phyloP scores from a whole-genome alignment of 768 basidiomycete genomes.

The Suillus paluster region DNA sequence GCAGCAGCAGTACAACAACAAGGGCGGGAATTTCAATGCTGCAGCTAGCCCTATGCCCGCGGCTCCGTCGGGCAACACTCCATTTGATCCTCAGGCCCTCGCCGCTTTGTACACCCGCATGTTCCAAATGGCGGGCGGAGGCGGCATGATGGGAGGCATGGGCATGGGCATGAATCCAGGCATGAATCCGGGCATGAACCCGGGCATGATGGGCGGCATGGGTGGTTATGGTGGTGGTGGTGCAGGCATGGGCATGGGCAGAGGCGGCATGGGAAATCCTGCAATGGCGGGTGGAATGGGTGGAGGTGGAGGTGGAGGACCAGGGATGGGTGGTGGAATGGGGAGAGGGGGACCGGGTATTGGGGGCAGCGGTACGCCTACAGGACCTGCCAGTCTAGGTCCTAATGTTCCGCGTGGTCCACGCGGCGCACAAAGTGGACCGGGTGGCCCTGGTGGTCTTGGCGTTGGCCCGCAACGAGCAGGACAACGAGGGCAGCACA shows the following conservation, averaged over 20 bases:
- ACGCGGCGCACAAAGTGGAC: slow-evolving; percentile 58
- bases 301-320: slow-evolving; percentile 43
- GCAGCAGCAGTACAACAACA: slow-evolving; percentile 35
- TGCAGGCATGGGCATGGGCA: slow-evolving; percentile 42
- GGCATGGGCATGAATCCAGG: slow-evolving; percentile 36
- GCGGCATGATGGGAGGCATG: slow-evolving; percentile 47
- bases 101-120: slow-evolving; percentile 94
- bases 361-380: slow-evolving; percentile 41
- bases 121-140: slow-evolving; percentile 81
- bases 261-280: slow-evolving; percentile 38
- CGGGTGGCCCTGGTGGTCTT: slow-evolving; percentile 50
- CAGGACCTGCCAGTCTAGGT: slow-evolving; percentile 48
- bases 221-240: slow-evolving; percentile 27
- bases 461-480: slow-evolving; percentile 75
- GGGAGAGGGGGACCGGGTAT: slow-evolving; percentile 45
- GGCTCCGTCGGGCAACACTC: slow-evolving; percentile 50
- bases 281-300: slow-evolving; percentile 41
- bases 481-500: slow-evolving; percentile 73
- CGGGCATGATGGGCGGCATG: slow-evolving; percentile 40
- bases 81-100: slow-evolving; percentile 92
- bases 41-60: slow-evolving; percentile 17
- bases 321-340: slow-evolving; percentile 42
- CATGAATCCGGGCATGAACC: slow-evolving; percentile 16
- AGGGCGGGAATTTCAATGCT: slow-evolving; percentile 42
- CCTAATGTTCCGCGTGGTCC: slow-evolving; percentile 71